These are phyloP conservation scores for Rhinocladiella similis DNA, from an alignment of 2,329 filamentous ascomycete species.

Conservation along the genomic window DNA sequence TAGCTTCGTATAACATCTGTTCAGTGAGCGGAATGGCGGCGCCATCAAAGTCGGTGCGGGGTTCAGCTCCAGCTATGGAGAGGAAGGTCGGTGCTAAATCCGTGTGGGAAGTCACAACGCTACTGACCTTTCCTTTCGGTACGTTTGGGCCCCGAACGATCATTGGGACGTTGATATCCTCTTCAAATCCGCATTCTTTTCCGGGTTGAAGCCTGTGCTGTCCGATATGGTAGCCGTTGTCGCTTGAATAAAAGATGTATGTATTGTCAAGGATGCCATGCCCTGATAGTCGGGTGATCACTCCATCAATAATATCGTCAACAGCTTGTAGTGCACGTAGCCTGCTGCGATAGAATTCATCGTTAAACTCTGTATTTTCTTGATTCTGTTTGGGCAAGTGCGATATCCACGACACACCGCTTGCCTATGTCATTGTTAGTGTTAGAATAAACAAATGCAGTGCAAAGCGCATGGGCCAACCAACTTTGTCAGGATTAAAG, in stretches of 20 bases:
- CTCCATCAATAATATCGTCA: constrained; percentile 52
- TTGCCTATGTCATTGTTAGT: constrained; percentile 33
- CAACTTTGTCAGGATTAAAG: constrained; percentile 64
- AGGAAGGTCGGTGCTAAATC: constrained; percentile 65
- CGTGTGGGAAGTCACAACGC: constrained; percentile 60
- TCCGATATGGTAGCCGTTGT: constrained; percentile 63
- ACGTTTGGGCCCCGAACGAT: constrained; percentile 61
- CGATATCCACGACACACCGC: constrained; percentile 48
- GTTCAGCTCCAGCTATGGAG: constrained; percentile 13
- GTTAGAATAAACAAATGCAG: neutral
- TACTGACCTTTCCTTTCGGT: constrained; percentile 39
- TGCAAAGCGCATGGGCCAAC: constrained; percentile 15
- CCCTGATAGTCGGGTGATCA: constrained; percentile 44
- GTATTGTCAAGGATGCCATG: constrained; percentile 51
- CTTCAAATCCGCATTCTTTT: constrained; percentile 60
- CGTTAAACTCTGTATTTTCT: constrained; percentile 51
- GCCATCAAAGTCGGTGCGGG: constrained; percentile 33
- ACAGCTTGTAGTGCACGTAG: constrained; percentile 53
- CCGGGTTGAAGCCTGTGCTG: constrained; percentile 60
- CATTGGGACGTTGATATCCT: constrained; percentile 61
- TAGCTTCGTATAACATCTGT: neutral
- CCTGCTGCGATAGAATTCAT: constrained; percentile 53
- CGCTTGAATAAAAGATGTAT: constrained; percentile 60
- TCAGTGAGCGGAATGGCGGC: constrained; percentile 5
- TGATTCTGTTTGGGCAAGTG: constrained; percentile 46